Evolutionary conservation across 1,284 basidiomycete genomes (phyloP), one percentile per base, ranked within the genome.

Genomic region (Pyrrhoderma lamaoense): DNA sequence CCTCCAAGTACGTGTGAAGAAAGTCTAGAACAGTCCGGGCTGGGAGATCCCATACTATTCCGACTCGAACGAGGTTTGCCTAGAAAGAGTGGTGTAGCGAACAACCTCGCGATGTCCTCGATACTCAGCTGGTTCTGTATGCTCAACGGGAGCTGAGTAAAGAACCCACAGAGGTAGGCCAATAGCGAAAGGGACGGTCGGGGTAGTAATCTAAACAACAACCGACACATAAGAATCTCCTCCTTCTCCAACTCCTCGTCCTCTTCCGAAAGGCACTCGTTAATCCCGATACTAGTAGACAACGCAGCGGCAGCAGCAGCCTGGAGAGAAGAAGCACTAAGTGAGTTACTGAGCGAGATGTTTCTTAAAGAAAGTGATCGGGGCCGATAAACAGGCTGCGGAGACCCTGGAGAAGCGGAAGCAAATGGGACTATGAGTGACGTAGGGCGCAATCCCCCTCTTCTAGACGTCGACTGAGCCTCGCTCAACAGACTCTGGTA

Each of bases 151-250:
- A 54, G 36, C n/a, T 54, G 52, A 22, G 52, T 39, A 61, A 86
- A 79, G 61, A 86, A 85, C 0, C 74, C 75, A 54, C 80, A 69
- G 19, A 85, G 70, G 60, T 85, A 85, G 18, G 76, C 68, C 42
- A 87, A 65, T 0, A 85, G 65, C 13, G 74, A 75, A 57, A 82
- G 74, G 40, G 76, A 69, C 7, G 75, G 65, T 0, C 72, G 70
- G 0, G 84, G 80, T 3, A 85, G 71, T 27, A 87, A 72, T 3
- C 77, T 77, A 14, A 87, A 70, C 31, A 85, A 62, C 46, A 76
- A 66, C 56, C 77, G 77, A 0, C 77, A 76, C 40, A 70, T 64
- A 8, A 57, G 61, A 57, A 80, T 64, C 31, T 72, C 70, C 3
- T 64, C 53, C 7, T 53, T 51, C 57, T 40, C 38, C n/a, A 40